These are phyloP conservation scores for Hypoxylon sp. DNA, from an alignment of 2,329 filamentous ascomycete species.

Conservation along the genomic window DNA sequence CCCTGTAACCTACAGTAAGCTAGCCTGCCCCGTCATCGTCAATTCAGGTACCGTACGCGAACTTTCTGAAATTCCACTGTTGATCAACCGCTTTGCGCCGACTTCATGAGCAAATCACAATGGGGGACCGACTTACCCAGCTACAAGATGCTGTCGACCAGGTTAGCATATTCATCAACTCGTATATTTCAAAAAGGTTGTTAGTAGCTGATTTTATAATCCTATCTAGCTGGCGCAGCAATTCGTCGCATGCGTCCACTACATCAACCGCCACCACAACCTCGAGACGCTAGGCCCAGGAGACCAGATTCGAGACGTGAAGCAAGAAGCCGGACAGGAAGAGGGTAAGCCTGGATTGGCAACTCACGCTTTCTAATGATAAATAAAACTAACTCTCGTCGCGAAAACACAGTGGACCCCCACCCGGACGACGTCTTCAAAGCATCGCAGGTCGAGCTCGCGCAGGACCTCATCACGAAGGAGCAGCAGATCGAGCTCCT, in stretches of 20 bases:
- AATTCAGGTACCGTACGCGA: too few relatives aligned
- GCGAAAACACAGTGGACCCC: slow-evolving; percentile 61
- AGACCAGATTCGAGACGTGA: slow-evolving; percentile 67
- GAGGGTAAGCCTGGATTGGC: slow-evolving; percentile 54
- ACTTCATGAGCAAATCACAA: slow-evolving; percentile 46
- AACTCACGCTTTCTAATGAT: neutral
- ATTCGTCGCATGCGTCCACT: slow-evolving; percentile 73
- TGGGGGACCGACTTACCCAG: slow-evolving; percentile 82
- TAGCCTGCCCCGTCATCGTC: too few relatives aligned
- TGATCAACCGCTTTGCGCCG: slow-evolving; percentile 2
- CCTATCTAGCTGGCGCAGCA: slow-evolving; percentile 70
- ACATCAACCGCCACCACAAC: slow-evolving; percentile 73
- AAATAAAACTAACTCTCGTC: slow-evolving; percentile 25
- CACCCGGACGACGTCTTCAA: slow-evolving; percentile 71
- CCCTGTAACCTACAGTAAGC: too few relatives aligned
- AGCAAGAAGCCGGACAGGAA: slow-evolving; percentile 61
- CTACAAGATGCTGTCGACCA: slow-evolving; percentile 86
- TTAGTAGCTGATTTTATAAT: too few relatives aligned
- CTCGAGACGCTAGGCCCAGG: slow-evolving; percentile 65
- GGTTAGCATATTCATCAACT: too few relatives aligned
- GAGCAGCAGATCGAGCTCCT: slow-evolving; percentile 84
- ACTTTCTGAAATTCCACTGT: too few relatives aligned
- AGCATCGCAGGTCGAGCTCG: slow-evolving; percentile 74
- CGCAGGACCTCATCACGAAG: slow-evolving; percentile 78
- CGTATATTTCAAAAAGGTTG: too few relatives aligned